A percentile compares a stretch with the other conserved stretches of the same genome.
These are phyloP conservation scores for Achaetomiella virescens DNA, from an alignment of 495 filamentous ascomycete species.

Conservation along the genomic window DNA sequence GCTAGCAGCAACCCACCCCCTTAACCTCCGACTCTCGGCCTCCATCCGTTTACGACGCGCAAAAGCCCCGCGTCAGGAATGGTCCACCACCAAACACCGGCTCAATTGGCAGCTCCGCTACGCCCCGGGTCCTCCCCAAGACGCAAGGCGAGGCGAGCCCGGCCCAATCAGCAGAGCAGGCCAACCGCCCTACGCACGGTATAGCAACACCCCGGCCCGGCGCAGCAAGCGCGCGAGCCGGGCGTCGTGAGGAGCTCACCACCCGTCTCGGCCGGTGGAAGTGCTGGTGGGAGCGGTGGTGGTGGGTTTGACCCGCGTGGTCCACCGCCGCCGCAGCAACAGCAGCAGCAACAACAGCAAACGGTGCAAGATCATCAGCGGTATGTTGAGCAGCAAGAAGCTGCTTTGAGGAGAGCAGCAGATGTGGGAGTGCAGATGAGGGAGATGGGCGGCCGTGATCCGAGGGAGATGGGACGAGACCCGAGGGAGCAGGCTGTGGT, in stretches of 20 bases:
- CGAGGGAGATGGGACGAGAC: background rate
- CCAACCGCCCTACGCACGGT: constrained; percentile 32
- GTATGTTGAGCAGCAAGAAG: background rate
- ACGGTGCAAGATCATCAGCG: background rate
- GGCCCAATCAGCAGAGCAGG: constrained; percentile 5
- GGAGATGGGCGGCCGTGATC: too few relatives aligned
- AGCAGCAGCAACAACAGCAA: background rate
- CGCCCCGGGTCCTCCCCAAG: constrained; percentile 9
- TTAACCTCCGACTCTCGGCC: constrained; percentile 33
- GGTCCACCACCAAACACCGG: constrained; percentile 22
- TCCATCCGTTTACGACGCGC: constrained; percentile 27
- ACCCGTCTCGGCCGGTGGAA: constrained; percentile 3
- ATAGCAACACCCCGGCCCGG: constrained; percentile 25
- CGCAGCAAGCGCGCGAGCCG: constrained; percentile 15
- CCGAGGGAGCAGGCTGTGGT: background rate
- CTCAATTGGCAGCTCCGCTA: constrained; percentile 24
- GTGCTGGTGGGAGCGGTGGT: background rate
- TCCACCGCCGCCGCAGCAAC: constrained; percentile 15
- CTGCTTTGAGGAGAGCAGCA: constrained; percentile 10
- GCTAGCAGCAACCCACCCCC: constrained; percentile 32
- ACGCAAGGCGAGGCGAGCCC: constrained; percentile 15
- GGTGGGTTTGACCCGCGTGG: constrained; percentile 20
- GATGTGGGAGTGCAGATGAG: constrained; percentile 14
- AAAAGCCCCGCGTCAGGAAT: constrained; percentile 22
- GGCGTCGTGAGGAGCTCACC: constrained; percentile 24